Conservation (phyloP, 2,329 filamentous ascomycete species). For the Lasiodiplodia sp. region DNA sequence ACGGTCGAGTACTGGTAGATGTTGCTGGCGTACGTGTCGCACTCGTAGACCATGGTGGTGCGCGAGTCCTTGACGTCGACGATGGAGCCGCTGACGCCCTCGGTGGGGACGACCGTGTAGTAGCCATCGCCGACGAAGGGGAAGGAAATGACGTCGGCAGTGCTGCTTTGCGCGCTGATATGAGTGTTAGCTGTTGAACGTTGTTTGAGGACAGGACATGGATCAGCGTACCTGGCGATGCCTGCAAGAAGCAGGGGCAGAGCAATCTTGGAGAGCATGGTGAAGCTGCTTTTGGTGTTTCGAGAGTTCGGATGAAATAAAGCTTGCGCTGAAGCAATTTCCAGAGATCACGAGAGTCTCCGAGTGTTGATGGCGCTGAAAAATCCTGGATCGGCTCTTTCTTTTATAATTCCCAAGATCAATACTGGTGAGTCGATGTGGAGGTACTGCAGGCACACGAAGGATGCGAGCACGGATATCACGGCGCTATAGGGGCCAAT, state of each 20-base stretch:
- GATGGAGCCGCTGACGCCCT: constrained; percentile 9
- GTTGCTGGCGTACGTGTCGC: not conserved
- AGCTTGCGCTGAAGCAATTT: not conserved
- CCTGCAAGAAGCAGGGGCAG: constrained; percentile 9
- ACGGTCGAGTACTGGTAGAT: constrained; percentile 6
- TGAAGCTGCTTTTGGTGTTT: not conserved
- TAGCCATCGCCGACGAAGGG: constrained; percentile 4
- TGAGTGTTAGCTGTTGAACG: not conserved
- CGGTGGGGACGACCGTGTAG: constrained; percentile 9
- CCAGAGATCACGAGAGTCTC: not conserved
- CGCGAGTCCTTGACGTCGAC: constrained; percentile 1
- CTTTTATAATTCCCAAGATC: not conserved
- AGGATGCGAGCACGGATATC: constrained; percentile 4
- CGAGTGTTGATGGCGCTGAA: not conserved
- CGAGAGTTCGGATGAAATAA: not conserved
- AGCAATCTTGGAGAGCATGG: constrained; percentile 14
- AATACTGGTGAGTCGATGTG: not conserved
- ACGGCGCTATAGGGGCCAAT: constrained; percentile 7
- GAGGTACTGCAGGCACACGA: not conserved
- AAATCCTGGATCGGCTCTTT: not conserved
- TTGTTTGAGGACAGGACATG: not conserved
- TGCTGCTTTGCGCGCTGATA: not conserved
- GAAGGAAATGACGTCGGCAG: constrained; percentile 1
- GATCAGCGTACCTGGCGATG: not conserved
- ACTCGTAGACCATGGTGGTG: constrained; percentile 11